Evolutionary conservation across 495 filamentous ascomycete genomes (phyloP), one percentile per base, ranked within the genome.

Genomic region (Thozetella sp.): DNA sequence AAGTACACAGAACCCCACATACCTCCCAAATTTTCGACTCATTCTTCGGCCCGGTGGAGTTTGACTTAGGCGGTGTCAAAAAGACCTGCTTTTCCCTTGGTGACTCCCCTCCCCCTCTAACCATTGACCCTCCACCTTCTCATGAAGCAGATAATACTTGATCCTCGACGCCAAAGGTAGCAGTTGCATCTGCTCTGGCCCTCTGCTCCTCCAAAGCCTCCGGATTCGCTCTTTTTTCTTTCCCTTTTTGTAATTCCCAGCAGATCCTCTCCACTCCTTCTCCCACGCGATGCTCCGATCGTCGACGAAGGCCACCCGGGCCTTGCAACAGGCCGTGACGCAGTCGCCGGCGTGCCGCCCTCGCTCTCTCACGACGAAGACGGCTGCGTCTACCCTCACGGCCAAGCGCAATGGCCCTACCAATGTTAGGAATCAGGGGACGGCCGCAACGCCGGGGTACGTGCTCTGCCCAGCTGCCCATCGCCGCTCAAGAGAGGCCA

Each of bases 251-350:
- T 37, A 34, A 20, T 46, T 22, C 30, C 51, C 43, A 53, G 26
- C 40, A 23, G 43, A 13, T 50, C 12, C 11, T 52, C 55, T 52
- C 27, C 58, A 54, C 58, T 51, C 50, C 30, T 64, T 58, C 48
- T 50, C 43, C 25, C 9, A 30, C 59, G 59, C 59, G 50, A 80
- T 80, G 77, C 73, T 80, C 63, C 77, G 74, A 46, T 68, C n/a
- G n/a, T n/a, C 71, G 51, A 63, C 74, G 51, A 73, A 72, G 61
- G 71, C 76, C 43, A 61, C 67, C 65, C 69, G 71, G 63, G 76
- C 77, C 72, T 62, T 78, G 59, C 75, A 55, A 19, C 50, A 71
- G 66, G 75, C 67, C 60, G 37, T 80, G 69, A 70, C 71, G 62
- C 71, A 77, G 51, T 53, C 68, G 50, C 75, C 70, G 55, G 65